Evolutionary conservation across 2,329 filamentous ascomycete genomes (phyloP).

Genomic region (Cladosporium oxysporum): DNA sequence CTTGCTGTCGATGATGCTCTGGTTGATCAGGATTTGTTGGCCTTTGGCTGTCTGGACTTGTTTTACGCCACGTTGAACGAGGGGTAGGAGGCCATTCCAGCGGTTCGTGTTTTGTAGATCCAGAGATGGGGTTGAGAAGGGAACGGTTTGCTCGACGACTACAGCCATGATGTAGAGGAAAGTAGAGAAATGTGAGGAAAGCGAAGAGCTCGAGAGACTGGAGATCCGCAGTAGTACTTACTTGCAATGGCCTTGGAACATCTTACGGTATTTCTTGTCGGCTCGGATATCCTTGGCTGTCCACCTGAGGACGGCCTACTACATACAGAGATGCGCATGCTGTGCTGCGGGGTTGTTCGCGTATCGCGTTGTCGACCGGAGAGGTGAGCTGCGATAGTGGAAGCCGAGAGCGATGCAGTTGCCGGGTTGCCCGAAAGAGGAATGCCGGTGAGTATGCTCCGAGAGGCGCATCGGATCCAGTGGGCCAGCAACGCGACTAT

Average conservation of each 20-base stretch:
- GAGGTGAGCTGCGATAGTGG: neutral
- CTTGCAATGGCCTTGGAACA: neutral
- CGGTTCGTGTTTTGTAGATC: slow-evolving; percentile 35
- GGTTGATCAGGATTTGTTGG: slow-evolving; percentile 37
- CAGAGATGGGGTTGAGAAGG: slow-evolving; percentile 32
- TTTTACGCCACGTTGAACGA: slow-evolving; percentile 37
- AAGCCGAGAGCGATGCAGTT: neutral
- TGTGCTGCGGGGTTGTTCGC: slow-evolving; percentile 14
- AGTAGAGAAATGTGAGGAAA: neutral
- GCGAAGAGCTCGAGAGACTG: neutral
- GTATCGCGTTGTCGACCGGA: neutral
- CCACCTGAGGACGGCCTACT: slow-evolving; percentile 15
- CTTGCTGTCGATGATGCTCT: slow-evolving; percentile 29
- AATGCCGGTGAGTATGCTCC: neutral
- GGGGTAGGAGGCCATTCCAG: slow-evolving; percentile 38
- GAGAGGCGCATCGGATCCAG: neutral
- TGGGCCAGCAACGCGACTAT: neutral
- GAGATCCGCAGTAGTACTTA: neutral
- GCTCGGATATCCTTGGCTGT: slow-evolving; percentile 10
- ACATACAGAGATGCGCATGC: slow-evolving; percentile 19
- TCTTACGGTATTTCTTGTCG: slow-evolving; percentile 14
- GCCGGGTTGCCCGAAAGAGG: neutral
- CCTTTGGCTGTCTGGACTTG: slow-evolving; percentile 31
- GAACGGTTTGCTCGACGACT: slow-evolving; percentile 40
- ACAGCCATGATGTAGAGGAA: slow-evolving; percentile 33